phyloP scores from a whole-genome alignment of 2,329 filamentous ascomycete species.

The Corinectria fuckeliana region DNA sequence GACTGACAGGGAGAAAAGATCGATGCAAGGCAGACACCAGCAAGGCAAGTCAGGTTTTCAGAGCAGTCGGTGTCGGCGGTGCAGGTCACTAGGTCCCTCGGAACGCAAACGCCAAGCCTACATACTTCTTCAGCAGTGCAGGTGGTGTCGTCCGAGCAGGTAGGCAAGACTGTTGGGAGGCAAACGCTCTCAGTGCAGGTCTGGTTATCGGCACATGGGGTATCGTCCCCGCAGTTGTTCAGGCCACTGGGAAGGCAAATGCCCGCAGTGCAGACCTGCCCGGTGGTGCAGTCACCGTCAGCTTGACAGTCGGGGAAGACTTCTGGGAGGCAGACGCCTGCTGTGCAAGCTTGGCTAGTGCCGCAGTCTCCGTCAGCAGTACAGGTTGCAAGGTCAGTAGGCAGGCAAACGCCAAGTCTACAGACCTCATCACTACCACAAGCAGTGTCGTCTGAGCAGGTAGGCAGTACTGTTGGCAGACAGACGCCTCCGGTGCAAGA shows the following conservation, averaged over 20 bases:
- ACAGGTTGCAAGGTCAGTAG: background rate
- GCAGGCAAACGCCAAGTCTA: constrained; percentile 1
- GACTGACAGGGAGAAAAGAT: background rate
- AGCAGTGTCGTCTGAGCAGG: background rate
- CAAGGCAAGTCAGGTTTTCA: background rate
- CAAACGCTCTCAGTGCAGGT: constrained; percentile 1
- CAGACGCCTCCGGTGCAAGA: background rate
- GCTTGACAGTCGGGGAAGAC: constrained; percentile 6
- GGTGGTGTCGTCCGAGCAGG: background rate
- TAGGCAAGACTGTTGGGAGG: constrained; percentile 2
- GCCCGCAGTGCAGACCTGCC: background rate
- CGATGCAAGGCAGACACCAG: background rate
- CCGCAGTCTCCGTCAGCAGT: background rate
- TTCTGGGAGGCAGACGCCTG: constrained; percentile 9
- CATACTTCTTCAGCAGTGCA: constrained; percentile 12
- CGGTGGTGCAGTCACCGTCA: background rate
- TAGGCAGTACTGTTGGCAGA: background rate
- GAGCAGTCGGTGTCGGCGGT: background rate
- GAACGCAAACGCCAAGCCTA: constrained; percentile 10
- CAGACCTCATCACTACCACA: background rate
- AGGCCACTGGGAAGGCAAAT: constrained; percentile 3
- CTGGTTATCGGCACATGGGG: background rate
- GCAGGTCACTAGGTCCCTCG: background rate
- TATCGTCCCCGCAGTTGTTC: background rate
- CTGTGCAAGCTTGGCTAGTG: constrained; percentile 1